Evolutionary conservation across 345 rosid genomes (phyloP), one percentile per base, ranked within the genome.

Genomic region (Citropsis articulata): DNA sequence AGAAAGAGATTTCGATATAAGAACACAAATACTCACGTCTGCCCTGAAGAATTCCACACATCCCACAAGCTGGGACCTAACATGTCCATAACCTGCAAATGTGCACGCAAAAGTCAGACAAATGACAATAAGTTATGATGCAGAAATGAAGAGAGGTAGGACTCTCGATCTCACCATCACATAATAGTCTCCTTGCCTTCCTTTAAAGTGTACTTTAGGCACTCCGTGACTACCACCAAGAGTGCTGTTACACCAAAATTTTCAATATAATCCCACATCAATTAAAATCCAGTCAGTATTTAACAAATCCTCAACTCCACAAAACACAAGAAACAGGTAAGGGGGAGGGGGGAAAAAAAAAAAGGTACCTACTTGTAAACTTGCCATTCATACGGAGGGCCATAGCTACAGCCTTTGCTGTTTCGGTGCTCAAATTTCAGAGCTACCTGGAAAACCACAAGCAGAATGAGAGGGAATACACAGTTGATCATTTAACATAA

Each of bases 21-120:
- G 73, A 31, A 55, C 66, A 67, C n/a, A 48, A 71, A 81, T 63
- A 90, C 98, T 91, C 80, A 97, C 99, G 94, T 86, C 84, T 94
- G 96, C 77, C 98, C 94, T 70, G 94, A 90, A 65, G 91, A 82
- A 86, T 92, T 97, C 99, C 98, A 97, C 59, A 93, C 91, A 86
- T 97, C 99, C 98, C 99, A 97, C 82, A 94, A 88, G 83, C 99
- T 97, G 5, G 99, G 99, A 45, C 98, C 99, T 69, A 97, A 86
- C 81, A 94, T 94, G 89, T 97, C 99, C 99, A 97, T 97, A 77
- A 93, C 98, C 99, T 97, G 84, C 53, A 82, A 60, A 69, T 16
- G 10, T 53, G 66, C 2, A 22, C 56, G 64, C 50, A 31, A 70
- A 76, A 42, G 55, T 83, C 63, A 79, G 48, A 73, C 63, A 66